A percentile compares a stretch with the other conserved stretches of the same genome.
phyloP scores from a whole-genome alignment of 1,139 yeast species.

The Sugiyamaella xylanicola region DNA sequence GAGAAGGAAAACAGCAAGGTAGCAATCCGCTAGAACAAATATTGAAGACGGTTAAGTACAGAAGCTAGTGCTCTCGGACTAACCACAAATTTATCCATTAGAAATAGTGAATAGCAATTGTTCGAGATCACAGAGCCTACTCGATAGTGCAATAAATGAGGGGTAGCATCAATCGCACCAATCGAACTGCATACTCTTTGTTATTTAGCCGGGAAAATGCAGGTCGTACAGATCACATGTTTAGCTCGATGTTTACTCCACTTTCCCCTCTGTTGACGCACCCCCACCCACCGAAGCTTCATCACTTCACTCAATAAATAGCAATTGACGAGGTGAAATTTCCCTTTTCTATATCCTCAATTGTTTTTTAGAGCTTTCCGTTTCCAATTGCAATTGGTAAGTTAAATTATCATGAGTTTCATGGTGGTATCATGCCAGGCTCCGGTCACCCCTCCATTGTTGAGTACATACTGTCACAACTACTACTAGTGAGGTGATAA shows the following conservation, averaged over 20 bases:
- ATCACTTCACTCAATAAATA: neutral
- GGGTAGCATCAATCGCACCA: neutral
- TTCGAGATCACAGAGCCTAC: neutral
- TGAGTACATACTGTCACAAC: no score
- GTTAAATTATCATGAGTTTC: no score
- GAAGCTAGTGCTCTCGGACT: neutral
- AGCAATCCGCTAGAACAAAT: no score
- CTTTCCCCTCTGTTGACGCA: neutral
- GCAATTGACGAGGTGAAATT: neutral
- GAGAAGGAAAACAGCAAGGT: no score
- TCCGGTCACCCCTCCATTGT: no score
- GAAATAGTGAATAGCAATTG: neutral
- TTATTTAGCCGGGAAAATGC: slow-evolving; percentile 6
- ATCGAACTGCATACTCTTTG: neutral
- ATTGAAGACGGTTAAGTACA: no score
- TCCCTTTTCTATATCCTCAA: neutral
- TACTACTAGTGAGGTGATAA: no score
- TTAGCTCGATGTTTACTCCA: neutral
- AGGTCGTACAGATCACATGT: slow-evolving; percentile 3
- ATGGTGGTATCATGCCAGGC: no score
- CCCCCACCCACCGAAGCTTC: neutral
- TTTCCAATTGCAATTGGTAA: neutral
- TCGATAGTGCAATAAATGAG: slow-evolving; percentile 5
- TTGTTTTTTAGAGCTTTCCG: neutral
- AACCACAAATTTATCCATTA: neutral